Evolutionary conservation across 495 filamentous ascomycete species (phyloP).

Genomic region (Neurospora discreta): DNA sequence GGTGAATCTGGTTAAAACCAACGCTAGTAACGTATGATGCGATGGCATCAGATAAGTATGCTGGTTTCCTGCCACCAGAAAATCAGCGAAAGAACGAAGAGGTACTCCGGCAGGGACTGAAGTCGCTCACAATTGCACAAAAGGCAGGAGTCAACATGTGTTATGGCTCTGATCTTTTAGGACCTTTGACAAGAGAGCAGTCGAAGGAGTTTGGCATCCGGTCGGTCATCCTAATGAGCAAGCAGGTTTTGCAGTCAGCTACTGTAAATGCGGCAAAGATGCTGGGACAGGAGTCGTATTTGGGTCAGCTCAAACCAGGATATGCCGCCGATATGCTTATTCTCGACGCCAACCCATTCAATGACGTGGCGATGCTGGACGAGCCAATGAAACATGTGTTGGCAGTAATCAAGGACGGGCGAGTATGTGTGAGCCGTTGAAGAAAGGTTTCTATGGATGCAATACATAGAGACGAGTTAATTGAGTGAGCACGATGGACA

Average conservation of each 20-base stretch:
- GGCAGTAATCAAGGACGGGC: background rate
- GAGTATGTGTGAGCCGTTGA: background rate
- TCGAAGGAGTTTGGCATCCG: conserved; percentile 40
- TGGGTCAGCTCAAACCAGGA: conserved; percentile 29
- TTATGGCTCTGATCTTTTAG: conserved; percentile 45
- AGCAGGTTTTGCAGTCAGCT: conserved; percentile 38
- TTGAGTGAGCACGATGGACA: background rate
- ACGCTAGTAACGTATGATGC: conserved; percentile 41
- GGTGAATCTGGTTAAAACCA: conserved; percentile 38
- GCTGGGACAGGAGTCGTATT: conserved; percentile 27
- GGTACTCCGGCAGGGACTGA: conserved; percentile 34
- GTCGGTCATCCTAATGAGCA: conserved; percentile 27
- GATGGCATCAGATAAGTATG: conserved; percentile 34
- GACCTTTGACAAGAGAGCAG: conserved; percentile 34
- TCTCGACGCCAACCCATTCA: background rate
- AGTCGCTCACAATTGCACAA: conserved; percentile 31
- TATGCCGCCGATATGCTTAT: background rate
- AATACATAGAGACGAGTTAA: background rate
- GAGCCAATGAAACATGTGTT: background rate
- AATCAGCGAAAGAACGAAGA: conserved; percentile 34
- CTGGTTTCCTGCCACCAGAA: conserved; percentile 30
- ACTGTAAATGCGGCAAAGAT: conserved; percentile 40
- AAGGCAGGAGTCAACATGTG: conserved; percentile 43
- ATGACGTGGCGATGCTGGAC: background rate
- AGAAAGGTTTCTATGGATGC: background rate